A percentile compares a stretch with the other conserved stretches of the same genome.
Conservation (phyloP, 371 early-diverging fungal genomes). For the Mortierella sp. region DNA sequence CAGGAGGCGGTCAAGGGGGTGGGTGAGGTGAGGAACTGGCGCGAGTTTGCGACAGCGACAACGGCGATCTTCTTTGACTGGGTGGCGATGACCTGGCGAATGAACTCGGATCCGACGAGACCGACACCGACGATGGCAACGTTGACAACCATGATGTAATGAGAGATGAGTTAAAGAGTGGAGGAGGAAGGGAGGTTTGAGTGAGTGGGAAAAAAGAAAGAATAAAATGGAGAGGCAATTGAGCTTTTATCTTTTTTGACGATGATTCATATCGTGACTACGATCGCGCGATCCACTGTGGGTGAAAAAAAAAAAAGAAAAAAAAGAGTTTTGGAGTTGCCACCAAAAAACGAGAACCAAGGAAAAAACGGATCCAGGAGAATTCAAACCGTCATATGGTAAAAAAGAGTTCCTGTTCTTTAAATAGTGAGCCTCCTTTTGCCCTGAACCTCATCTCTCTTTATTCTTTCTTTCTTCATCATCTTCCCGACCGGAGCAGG, state of each 20-base stretch:
- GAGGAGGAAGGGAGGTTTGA: not conserved
- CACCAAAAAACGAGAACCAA: constrained; percentile 4
- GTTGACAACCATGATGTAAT: constrained; percentile 68
- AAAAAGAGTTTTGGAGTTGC: not conserved
- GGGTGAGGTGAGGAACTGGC: constrained; percentile 55
- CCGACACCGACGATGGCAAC: constrained; percentile 95
- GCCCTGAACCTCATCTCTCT: too few relatives aligned
- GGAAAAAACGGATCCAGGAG: not conserved
- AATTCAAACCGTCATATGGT: too few relatives aligned
- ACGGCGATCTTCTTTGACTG: constrained; percentile 54
- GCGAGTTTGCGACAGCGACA: constrained; percentile 60
- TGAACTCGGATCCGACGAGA: constrained; percentile 91
- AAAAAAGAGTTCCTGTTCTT: too few relatives aligned
- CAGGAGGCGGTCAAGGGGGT: constrained; percentile 58
- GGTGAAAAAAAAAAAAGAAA: not conserved
- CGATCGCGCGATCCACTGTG: constrained; percentile 12
- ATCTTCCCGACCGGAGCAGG: not conserved
- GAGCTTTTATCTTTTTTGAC: not conserved
- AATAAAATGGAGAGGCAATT: not conserved
- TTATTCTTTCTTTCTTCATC: not conserved
- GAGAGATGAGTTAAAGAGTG: not conserved
- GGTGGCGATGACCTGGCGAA: constrained; percentile 59
- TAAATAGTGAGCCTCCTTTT: too few relatives aligned
- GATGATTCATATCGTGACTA: constrained; percentile 8
- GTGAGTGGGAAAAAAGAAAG: constrained; percentile 6